Conservation (phyloP, 352 stramenopile genomes). For the Globisporangium sylvaticum region DNA sequence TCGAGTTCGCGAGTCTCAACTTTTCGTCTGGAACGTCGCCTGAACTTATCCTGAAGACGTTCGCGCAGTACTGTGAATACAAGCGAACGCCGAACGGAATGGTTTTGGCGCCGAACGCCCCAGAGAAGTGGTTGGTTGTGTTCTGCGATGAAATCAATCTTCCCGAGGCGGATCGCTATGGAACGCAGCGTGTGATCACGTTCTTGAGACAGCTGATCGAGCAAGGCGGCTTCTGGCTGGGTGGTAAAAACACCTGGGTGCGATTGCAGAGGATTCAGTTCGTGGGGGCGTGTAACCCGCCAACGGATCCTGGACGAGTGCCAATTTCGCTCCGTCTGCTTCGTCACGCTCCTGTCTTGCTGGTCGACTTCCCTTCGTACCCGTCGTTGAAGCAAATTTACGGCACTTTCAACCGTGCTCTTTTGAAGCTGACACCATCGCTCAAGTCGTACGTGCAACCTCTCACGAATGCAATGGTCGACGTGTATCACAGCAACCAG, state of each 20-base stretch:
- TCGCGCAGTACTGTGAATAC: conserved; percentile 99
- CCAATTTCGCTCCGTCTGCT: conserved; percentile 96
- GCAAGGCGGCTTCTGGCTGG: conserved; percentile 91
- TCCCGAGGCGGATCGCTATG: conserved; percentile 97
- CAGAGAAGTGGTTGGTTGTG: conserved; percentile 98
- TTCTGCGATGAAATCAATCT: conserved; percentile 99
- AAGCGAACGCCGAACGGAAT: conserved; percentile 96
- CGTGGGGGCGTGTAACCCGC: conserved; percentile 98
- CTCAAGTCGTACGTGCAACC: conserved; percentile 95
- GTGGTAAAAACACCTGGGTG: conserved; percentile 90
- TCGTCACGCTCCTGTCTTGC: conserved; percentile 96
- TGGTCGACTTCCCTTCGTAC: conserved; percentile 98
- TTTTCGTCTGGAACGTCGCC: conserved; percentile 98
- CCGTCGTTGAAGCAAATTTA: conserved; percentile 99
- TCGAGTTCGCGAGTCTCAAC: conserved; percentile 98
- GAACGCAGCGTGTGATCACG: conserved; percentile 98
- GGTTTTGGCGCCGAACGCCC: conserved; percentile 92
- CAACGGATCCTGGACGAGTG: conserved; percentile 98
- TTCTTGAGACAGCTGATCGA: conserved; percentile 99
- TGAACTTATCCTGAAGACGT: conserved; percentile 98
- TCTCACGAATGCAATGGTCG: conserved; percentile 99
- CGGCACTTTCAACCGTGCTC: conserved; percentile 97
- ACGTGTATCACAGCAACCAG: conserved; percentile 98
- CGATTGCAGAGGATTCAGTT: conserved; percentile 93
- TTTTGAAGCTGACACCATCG: conserved; percentile 98